Conservation (phyloP, 495 filamentous ascomycete genomes). For the Neurospora intermedia region DNA sequence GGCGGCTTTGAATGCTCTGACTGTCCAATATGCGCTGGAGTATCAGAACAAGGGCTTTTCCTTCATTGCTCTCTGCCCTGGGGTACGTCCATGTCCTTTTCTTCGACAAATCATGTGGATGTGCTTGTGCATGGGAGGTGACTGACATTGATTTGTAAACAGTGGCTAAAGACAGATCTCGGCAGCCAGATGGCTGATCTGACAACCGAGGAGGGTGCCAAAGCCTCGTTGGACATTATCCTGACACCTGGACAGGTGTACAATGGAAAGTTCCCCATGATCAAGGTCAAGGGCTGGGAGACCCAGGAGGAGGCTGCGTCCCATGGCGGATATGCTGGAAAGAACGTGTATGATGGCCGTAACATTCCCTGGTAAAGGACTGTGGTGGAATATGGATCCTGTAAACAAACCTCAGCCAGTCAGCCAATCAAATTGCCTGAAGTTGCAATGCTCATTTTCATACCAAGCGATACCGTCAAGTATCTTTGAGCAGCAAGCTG, state of each 20-base stretch:
- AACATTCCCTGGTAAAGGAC: not conserved
- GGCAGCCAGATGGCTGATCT: constrained; percentile 32
- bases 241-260: constrained; percentile 21
- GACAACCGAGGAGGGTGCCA: constrained; percentile 30
- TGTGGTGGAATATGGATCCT: not conserved
- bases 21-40: constrained; percentile 34
- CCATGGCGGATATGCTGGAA: not conserved
- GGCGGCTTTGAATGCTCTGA: constrained; percentile 40
- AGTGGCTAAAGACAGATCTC: constrained; percentile 1
- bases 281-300: constrained; percentile 36
- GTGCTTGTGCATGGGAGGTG: not conserved
- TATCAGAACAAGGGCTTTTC: constrained; percentile 34
- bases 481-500: too few relatives aligned
- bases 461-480: too few relatives aligned
- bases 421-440: too few relatives aligned
- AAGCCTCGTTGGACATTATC: constrained; percentile 36
- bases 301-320: not conserved
- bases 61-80: constrained; percentile 35
- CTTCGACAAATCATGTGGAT: not conserved
- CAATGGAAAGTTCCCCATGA: constrained; percentile 38
- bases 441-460: too few relatives aligned
- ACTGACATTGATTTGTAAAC: not conserved
- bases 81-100: constrained; percentile 17
- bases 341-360: constrained; percentile 2
- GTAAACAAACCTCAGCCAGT: not conserved